phyloP scores from a whole-genome alignment of 228 moss, liverwort and hornwort species.

The Sphagnum fallax region DNA sequence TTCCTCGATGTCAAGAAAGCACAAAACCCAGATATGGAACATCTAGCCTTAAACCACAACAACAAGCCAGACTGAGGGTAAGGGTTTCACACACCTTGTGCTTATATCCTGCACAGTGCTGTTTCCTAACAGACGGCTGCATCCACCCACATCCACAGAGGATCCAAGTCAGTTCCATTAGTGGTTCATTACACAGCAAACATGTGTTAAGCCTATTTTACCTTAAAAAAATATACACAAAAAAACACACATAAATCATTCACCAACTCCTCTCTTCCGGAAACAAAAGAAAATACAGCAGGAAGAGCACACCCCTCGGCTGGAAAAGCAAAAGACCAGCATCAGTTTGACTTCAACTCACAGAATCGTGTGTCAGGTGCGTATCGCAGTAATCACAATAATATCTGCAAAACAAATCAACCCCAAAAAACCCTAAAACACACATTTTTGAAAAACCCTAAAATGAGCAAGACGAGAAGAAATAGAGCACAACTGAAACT shows the following conservation, averaged over 20 bases:
- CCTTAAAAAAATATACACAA: not conserved
- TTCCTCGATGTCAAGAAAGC: not conserved
- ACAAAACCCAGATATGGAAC: not conserved
- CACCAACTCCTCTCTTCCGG: not conserved
- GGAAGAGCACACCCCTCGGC: not conserved
- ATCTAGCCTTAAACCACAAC: not conserved
- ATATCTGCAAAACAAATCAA: constrained; percentile 47
- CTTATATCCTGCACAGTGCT: constrained; percentile 97
- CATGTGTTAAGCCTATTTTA: not conserved
- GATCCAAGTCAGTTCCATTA: not conserved
- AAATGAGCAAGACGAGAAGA: no score
- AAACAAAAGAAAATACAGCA: not conserved
- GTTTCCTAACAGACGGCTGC: constrained; percentile 98
- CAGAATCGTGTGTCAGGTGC: constrained; percentile 96
- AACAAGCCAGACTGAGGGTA: not conserved
- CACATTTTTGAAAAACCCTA: no score
- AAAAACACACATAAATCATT: not conserved
- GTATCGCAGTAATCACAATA: constrained; percentile 99
- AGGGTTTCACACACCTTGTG: constrained; percentile 53
- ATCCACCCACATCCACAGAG: constrained; percentile 15
- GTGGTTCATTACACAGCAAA: not conserved
- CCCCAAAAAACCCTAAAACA: no score
- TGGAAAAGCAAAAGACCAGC: not conserved
- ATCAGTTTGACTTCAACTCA: constrained; percentile 21
- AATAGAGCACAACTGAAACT: no score